Percentiles rank a stretch among this genome's conserved stretches.
phyloP scores from a whole-genome alignment of 805 yeast genomes.

The Nakazawaea wyomingensis region DNA sequence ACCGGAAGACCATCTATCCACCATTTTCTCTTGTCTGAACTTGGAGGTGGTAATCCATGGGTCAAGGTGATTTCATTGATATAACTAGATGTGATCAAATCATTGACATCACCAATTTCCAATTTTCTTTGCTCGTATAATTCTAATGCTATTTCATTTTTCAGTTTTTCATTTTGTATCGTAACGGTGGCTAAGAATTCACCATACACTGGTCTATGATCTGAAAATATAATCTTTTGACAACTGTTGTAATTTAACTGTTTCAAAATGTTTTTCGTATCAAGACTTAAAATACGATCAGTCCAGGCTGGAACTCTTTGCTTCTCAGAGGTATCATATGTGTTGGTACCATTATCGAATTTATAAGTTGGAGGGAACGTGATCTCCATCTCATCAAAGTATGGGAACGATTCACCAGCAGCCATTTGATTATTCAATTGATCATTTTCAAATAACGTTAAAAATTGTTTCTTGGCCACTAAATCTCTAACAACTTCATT shows the following conservation, averaged over 20 bases:
- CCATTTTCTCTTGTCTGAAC: slow-evolving; percentile 81
- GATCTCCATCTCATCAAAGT: slow-evolving; percentile 71
- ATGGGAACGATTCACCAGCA: slow-evolving; percentile 65
- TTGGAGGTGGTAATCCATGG: slow-evolving; percentile 76
- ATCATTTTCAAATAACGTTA: slow-evolving; percentile 58
- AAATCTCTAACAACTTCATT: slow-evolving; percentile 67
- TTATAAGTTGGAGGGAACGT: slow-evolving; percentile 88
- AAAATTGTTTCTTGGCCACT: slow-evolving; percentile 42
- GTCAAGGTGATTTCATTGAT: slow-evolving; percentile 22
- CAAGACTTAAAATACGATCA: slow-evolving; percentile 68
- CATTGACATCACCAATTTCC: slow-evolving; percentile 39
- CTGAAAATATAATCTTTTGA: slow-evolving; percentile 62
- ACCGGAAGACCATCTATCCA: slow-evolving; percentile 84
- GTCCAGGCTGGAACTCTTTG: slow-evolving; percentile 97
- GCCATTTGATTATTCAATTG: slow-evolving; percentile 76
- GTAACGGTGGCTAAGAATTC: slow-evolving; percentile 58
- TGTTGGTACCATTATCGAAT: slow-evolving; percentile 76
- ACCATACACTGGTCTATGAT: slow-evolving; percentile 87
- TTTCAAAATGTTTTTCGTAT: slow-evolving; percentile 48
- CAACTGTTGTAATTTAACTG: slow-evolving; percentile 59
- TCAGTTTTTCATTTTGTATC: slow-evolving; percentile 55
- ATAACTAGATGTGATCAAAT: slow-evolving; percentile 22
- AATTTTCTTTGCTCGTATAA: slow-evolving; percentile 46
- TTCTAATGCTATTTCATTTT: slow-evolving; percentile 44
- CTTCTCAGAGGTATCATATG: slow-evolving; percentile 86